These are phyloP conservation scores for Anaeromyces robustus DNA, from an alignment of 192 early-diverging fungal species.

Conservation along the genomic window DNA sequence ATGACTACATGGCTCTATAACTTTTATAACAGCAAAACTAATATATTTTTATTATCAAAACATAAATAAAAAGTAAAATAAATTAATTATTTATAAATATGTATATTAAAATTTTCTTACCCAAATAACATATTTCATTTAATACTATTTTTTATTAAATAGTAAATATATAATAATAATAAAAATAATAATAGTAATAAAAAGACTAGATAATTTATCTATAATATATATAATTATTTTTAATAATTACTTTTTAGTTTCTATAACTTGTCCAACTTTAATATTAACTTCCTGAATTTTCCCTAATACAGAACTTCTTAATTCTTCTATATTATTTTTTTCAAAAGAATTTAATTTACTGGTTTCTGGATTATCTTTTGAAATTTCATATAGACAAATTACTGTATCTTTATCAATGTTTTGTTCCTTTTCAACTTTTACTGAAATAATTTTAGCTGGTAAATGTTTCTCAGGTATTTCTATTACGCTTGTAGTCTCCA, in stretches of 20 bases:
- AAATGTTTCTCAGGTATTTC: background rate
- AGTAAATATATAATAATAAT: no score
- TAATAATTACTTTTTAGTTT: background rate
- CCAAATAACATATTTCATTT: no score
- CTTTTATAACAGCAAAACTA: background rate
- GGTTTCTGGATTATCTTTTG: background rate
- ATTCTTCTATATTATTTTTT: background rate
- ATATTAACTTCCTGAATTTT: background rate
- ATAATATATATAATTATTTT: no score
- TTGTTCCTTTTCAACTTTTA: background rate
- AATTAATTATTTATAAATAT: no score
- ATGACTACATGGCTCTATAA: conserved; percentile 51
- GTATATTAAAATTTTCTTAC: no score
- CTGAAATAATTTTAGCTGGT: background rate
- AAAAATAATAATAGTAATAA: no score
- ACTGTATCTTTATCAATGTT: background rate
- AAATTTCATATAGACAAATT: background rate
- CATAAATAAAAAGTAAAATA: no score
- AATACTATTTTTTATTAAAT: no score
- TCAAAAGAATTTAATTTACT: background rate
- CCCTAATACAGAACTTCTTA: background rate
- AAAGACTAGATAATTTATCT: no score
- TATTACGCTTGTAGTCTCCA: background rate
- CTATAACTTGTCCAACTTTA: background rate
- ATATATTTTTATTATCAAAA: no score